These are phyloP conservation scores for Pseudozyma hubeiensis DNA, from an alignment of 1,284 basidiomycete species.

Conservation along the genomic window DNA sequence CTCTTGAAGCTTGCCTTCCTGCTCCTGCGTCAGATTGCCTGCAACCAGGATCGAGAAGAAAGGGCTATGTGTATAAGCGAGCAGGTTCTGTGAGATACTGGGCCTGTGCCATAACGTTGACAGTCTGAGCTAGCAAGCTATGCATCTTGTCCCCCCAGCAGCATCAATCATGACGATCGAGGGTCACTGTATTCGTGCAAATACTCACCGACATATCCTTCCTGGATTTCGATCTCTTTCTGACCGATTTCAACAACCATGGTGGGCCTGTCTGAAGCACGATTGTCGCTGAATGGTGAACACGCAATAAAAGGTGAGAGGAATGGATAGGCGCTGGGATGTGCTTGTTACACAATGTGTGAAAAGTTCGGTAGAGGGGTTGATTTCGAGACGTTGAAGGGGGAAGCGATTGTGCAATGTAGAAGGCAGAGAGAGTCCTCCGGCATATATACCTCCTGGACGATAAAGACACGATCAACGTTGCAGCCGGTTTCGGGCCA, in stretches of 20 bases:
- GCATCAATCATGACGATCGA: background rate
- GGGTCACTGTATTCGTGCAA: background rate
- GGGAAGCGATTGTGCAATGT: too few relatives aligned
- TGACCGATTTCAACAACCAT: slow-evolving; percentile 52
- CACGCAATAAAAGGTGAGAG: background rate
- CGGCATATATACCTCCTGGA: too few relatives aligned
- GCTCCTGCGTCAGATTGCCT: slow-evolving; percentile 67
- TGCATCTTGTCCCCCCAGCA: too few relatives aligned
- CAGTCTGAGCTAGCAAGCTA: background rate
- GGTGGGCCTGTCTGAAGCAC: slow-evolving; percentile 1
- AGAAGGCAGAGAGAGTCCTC: too few relatives aligned
- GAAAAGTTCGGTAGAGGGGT: too few relatives aligned
- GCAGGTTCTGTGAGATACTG: background rate
- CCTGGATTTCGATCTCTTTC: slow-evolving; percentile 49
- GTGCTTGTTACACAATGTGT: background rate
- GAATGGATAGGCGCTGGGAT: background rate
- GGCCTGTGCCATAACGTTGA: background rate
- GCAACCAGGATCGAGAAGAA: background rate
- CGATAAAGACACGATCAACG: too few relatives aligned
- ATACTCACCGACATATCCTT: slow-evolving; percentile 52
- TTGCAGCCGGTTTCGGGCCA: too few relatives aligned
- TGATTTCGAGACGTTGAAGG: too few relatives aligned
- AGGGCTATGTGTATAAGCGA: background rate
- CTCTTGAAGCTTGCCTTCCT: slow-evolving; percentile 64
- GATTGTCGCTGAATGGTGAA: slow-evolving; percentile 2